These are phyloP conservation scores for Suillus decipiens DNA, from an alignment of 768 basidiomycete genomes.

Conservation along the genomic window DNA sequence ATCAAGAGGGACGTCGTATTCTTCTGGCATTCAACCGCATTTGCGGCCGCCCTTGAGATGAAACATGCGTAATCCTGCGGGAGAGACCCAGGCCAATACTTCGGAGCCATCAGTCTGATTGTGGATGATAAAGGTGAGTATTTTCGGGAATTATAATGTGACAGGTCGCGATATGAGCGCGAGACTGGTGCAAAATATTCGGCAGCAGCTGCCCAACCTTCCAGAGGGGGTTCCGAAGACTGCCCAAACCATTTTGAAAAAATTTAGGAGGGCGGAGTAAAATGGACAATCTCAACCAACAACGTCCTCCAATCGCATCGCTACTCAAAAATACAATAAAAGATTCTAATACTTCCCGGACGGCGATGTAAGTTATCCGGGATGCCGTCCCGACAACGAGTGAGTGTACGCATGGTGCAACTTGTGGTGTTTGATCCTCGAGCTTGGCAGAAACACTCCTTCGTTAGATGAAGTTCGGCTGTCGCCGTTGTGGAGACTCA, in stretches of 20 bases:
- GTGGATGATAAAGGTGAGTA: conserved; percentile 21
- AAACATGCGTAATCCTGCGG: conserved; percentile 23
- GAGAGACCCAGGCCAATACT: conserved; percentile 14
- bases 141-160: conserved; percentile 18
- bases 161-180: conserved; percentile 29
- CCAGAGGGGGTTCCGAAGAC: background rate
- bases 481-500: conserved; percentile 25
- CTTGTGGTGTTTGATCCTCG: conserved; percentile 23
- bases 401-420: conserved; percentile 16
- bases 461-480: conserved; percentile 23
- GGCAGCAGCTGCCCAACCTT: background rate
- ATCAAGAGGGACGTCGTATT: conserved; percentile 16
- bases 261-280: background rate
- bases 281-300: background rate
- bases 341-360: background rate
- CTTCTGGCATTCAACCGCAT: conserved; percentile 9
- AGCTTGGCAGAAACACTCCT: conserved; percentile 17
- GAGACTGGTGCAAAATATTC: conserved; percentile 17
- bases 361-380: conserved; percentile 19
- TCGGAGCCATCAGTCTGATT: conserved; percentile 27
- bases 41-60: conserved; percentile 16
- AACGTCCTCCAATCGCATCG: background rate
- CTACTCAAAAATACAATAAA: conserved; percentile 1
- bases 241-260: background rate
- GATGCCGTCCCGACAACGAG: conserved; percentile 25